Evolutionary conservation across 2,329 filamentous ascomycete genomes (phyloP).

Genomic region (Trematosphaeria pertusa): DNA sequence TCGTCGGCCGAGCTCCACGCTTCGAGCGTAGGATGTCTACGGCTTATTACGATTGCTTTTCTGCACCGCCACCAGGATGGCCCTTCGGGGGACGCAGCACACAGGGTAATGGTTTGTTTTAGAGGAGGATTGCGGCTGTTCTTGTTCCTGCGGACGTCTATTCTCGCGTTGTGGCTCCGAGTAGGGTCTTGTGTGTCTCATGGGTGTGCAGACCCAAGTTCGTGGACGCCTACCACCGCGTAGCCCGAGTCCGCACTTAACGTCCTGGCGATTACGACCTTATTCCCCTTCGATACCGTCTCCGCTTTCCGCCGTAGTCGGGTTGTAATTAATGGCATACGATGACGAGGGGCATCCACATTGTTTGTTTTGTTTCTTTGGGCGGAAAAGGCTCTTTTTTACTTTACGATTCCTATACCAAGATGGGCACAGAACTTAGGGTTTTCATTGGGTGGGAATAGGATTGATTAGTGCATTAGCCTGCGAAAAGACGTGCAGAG

Average conservation of each 20-base stretch:
- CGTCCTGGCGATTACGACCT: constrained; percentile 32
- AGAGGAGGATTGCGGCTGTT: too few relatives aligned
- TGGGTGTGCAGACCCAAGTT: too few relatives aligned
- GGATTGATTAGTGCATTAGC: constrained; percentile 7
- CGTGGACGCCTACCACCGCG: too few relatives aligned
- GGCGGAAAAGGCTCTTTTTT: constrained; percentile 31
- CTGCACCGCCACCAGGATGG: constrained; percentile 35
- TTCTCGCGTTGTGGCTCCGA: constrained; percentile 14
- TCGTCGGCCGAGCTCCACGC: constrained; percentile 20
- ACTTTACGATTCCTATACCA: constrained; percentile 15
- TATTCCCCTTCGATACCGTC: constrained; percentile 30
- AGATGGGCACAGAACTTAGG: constrained; percentile 10
- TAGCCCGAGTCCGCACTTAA: constrained; percentile 27
- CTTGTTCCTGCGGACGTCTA: too few relatives aligned
- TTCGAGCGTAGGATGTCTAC: constrained; percentile 19
- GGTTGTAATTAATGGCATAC: constrained; percentile 50
- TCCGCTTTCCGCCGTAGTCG: constrained; percentile 32
- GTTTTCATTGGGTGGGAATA: constrained; percentile 1
- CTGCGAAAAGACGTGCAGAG: background rate
- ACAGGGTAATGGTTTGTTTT: constrained; percentile 41
- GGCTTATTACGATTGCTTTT: constrained; percentile 37
- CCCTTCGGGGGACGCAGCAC: constrained; percentile 28
- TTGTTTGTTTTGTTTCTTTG: constrained; percentile 28
- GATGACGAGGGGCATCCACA: constrained; percentile 38
- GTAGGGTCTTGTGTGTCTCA: constrained; percentile 9